Evolutionary conservation across 371 early-diverging fungal genomes (phyloP), one percentile per base, ranked within the genome.

Genomic region (Parasitella parasitica): DNA sequence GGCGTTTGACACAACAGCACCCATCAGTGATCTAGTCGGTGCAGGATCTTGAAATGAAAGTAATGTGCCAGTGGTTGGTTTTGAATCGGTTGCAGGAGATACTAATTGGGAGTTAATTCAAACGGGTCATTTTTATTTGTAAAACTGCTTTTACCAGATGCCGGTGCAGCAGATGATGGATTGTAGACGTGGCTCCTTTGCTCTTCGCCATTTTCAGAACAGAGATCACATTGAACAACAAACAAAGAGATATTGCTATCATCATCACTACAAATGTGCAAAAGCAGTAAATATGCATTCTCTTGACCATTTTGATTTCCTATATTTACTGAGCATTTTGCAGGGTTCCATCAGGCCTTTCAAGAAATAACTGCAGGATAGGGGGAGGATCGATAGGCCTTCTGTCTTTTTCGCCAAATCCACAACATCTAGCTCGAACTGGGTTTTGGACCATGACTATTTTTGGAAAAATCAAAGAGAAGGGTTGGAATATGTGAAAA

Each of bases 371-470:
- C 28, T 70, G 67, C 20, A 73, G 35, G 41, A 73, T 70, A 27
- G 73, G 73, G 22, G 70, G 73, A 15, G 73, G 73, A 53, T 73
- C 73, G 4, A 73, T 64, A 6, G 73, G 73, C 16, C 73, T 64
- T 24, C 73, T 49, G 35, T 73, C 73, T 41, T 73, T 73, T 34
- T 73, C 70, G 3, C 73, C 73, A 67, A 73, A 73, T 48, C 67
- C 70, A 63, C 89, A 87, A 75, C 88, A 84, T 39, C 89, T 76
- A 32, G 88, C 89, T 50, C 87, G 63, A 27, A 83, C 59, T 38
- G 90, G 89, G 57, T 88, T 78, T 70, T 90, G 89, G 22, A 64
- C 46, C 15, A 70, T 56, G n/a, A 62, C 70, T 70, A 56, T 22
- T 39, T 22, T 36, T 32, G 20, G 26, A 26, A 51, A n/a, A 24